Base-by-base conservation (phyloP, 1,284 basidiomycete genomes). In the Microbotryum lychnidis-dioicae region DNA sequence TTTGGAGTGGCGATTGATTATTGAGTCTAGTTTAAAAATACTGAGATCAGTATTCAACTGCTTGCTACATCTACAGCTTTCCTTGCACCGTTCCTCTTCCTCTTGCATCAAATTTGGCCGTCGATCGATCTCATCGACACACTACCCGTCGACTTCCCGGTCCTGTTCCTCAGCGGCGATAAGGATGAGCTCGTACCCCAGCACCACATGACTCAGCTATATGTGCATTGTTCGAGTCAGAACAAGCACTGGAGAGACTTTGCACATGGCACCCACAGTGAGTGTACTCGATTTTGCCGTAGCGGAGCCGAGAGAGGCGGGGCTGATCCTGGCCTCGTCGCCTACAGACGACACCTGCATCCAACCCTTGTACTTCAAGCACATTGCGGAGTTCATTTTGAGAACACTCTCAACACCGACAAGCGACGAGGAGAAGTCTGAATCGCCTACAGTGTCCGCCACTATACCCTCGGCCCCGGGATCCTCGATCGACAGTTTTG, bases 71-170 rank as follows among this genome's bases (percentile, higher is more conserved):
- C 16, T 12, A 42, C 37, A 42, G 37, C 94, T 1, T 76, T 84
- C 21, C 81, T 96, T 29, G 37, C 37, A 42, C 37, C 94, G 1
- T 76, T 84, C 23, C 81, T 96, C 31, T 92, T 89, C 75, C 79
- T 94, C 16, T 90, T 90, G 71, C 86, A 89, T 73, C 87, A 97
- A 73, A 87, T 86, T 73, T 97, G 94, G 94, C 61, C 65, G 0
- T 69, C 67, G 8, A 48, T 58, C 4, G n/a, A 16, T 4, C 23
- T 23, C 50, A 62, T 67, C 53, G 18, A 50, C 14, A 58, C 45
- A 1, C 60, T 69, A 5, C 65, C 64, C 6, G 73, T 79, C 6
- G 78, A 77, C 2, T 88, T 83, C 5, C 91, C 91, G 0, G 84
- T 93, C n/a, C 80, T 97, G 27, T 86, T 97, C 80, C 77, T 97